Conservation (phyloP, 2,329 filamentous ascomycete genomes). For the Trichophyton benhamiae region DNA sequence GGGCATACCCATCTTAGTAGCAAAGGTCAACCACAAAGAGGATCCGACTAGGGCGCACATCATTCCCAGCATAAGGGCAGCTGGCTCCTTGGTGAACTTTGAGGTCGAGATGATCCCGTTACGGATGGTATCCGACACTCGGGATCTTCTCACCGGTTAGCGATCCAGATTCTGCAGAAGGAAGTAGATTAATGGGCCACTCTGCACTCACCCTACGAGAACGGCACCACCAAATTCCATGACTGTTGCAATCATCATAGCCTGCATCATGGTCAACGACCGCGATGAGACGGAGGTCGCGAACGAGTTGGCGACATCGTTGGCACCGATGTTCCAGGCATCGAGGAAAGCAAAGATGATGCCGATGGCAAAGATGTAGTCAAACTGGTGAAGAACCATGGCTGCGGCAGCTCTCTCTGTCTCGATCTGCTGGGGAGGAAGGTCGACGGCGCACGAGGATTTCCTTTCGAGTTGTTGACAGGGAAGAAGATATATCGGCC, state of each 20-base stretch:
- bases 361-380: constrained; percentile 32
- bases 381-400: constrained; percentile 20
- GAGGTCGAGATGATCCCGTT: constrained; percentile 32
- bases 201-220: constrained; percentile 30
- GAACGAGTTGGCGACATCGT: constrained; percentile 46
- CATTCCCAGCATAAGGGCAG: constrained; percentile 31
- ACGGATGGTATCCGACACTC: constrained; percentile 34
- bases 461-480: neutral
- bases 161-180: neutral
- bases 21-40: constrained; percentile 27
- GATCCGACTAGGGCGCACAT: constrained; percentile 26
- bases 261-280: constrained; percentile 42
- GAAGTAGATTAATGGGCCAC: too few relatives aligned
- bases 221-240: constrained; percentile 45
- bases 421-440: neutral
- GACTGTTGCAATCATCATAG: constrained; percentile 37
- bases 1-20: constrained; percentile 27
- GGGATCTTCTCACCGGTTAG: constrained; percentile 15
- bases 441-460: neutral
- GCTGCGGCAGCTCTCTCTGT: neutral
- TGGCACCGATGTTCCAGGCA: constrained; percentile 29
- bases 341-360: constrained; percentile 27
- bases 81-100: constrained; percentile 26
- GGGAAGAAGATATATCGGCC: neutral
- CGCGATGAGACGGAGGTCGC: constrained; percentile 41